phyloP scores from a whole-genome alignment of 345 rosid genomes.

The Syzygium oleosum region DNA sequence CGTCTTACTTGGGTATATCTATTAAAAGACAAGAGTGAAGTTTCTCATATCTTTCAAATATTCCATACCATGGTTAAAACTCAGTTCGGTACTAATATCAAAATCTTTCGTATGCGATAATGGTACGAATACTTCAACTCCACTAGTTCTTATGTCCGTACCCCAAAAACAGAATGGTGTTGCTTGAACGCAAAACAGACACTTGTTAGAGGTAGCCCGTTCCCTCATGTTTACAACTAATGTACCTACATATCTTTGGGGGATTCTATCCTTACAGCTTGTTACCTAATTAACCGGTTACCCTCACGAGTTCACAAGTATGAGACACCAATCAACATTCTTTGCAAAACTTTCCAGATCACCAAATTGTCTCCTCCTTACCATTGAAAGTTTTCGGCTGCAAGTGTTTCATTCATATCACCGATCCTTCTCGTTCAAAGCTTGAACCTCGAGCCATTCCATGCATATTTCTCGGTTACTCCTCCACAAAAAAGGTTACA shows the following conservation, averaged over 20 bases:
- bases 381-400: too few species aligned
- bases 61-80: background rate
- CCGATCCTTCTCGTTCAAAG: too few species aligned
- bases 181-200: background rate
- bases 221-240: background rate
- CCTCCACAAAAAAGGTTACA: too few species aligned
- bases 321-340: too few species aligned
- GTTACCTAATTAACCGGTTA: too few species aligned
- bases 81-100: background rate
- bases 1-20: background rate
- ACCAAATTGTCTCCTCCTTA: too few species aligned
- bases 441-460: too few species aligned
- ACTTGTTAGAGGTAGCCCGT: background rate
- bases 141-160: background rate
- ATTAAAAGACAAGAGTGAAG: background rate
- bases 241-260: background rate
- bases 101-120: background rate
- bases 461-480: too few species aligned
- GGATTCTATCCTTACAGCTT: background rate
- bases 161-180: constrained; percentile 11
- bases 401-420: too few species aligned
- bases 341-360: too few species aligned
- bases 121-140: background rate
- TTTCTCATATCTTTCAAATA: background rate
- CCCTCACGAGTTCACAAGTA: too few species aligned